Conservation (phyloP, 306 rosid genomes). For the Styphnolobium japonicum region DNA sequence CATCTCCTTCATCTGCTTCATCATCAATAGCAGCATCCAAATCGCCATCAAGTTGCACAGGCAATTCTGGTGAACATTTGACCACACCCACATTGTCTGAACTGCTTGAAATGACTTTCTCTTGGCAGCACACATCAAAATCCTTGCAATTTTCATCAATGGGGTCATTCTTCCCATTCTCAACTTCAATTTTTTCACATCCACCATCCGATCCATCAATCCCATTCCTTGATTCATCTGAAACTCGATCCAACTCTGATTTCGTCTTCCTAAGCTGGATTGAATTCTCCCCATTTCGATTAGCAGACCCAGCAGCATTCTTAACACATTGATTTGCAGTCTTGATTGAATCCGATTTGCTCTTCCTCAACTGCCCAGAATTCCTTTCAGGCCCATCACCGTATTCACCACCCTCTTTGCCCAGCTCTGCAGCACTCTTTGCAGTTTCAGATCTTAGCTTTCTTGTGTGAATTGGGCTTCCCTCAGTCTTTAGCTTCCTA, state of each 20-base stretch:
- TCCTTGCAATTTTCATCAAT: conserved; percentile 50
- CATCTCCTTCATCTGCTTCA: conserved; percentile 21
- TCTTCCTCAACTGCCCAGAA: conserved; percentile 47
- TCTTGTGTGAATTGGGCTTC: conserved; percentile 39
- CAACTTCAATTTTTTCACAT: conserved; percentile 43
- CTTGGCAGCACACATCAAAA: conserved; percentile 59
- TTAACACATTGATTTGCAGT: background rate
- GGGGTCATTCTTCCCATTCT: conserved; percentile 24
- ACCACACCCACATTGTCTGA: conserved; percentile 25
- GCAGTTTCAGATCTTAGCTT: conserved; percentile 41
- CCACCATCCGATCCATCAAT: conserved; percentile 24
- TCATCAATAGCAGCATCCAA: conserved; percentile 5
- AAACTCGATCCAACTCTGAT: conserved; percentile 26
- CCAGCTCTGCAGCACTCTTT: conserved; percentile 17
- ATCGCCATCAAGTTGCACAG: conserved; percentile 17
- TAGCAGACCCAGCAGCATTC: conserved; percentile 1
- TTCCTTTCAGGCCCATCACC: conserved; percentile 33
- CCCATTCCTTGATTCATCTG: conserved; percentile 29
- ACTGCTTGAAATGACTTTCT: conserved; percentile 43
- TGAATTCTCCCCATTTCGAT: conserved; percentile 16
- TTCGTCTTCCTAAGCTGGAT: conserved; percentile 45
- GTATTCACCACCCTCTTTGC: conserved; percentile 20
- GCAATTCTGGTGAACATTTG: conserved; percentile 33
- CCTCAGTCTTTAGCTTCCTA: conserved; percentile 53
- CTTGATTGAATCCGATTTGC: conserved; percentile 45